Conservation (phyloP, 257 asterid genomes). For the Nicotiana benthamiana region DNA sequence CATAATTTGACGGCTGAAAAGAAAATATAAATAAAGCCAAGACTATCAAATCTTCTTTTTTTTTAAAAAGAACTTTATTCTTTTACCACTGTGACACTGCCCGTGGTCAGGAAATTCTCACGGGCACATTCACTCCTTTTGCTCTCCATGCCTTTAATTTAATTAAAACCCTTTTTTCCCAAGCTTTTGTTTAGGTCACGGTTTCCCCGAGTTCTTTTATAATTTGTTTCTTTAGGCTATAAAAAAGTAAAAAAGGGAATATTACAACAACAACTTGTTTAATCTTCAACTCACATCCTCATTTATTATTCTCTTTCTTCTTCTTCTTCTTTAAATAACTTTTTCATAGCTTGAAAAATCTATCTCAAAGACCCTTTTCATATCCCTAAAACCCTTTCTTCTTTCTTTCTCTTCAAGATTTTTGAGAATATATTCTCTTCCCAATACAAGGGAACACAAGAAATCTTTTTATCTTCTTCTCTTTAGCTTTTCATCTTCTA, state of each 20-base stretch:
- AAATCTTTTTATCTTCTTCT: background rate
- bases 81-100: background rate
- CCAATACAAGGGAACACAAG: background rate
- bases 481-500: background rate
- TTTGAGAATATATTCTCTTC: slow-evolving; percentile 17
- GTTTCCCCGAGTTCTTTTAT: slow-evolving; percentile 18
- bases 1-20: slow-evolving; percentile 16
- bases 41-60: background rate
- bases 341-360: background rate
- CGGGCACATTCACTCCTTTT: slow-evolving; percentile 24
- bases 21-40: slow-evolving; percentile 1
- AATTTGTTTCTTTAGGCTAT: background rate
- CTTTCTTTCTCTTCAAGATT: slow-evolving; percentile 13
- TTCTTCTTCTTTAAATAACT: slow-evolving; percentile 6
- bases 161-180: background rate
- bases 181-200: slow-evolving; percentile 19
- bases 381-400: background rate
- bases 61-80: background rate
- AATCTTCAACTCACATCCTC: background rate
- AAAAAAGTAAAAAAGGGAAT: background rate
- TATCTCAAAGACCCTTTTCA: slow-evolving; percentile 2
- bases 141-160: background rate
- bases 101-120: slow-evolving; percentile 22
- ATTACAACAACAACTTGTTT: slow-evolving; percentile 9
- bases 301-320: background rate